phyloP scores from a whole-genome alignment of 371 early-diverging fungal genomes.

The Mucor circinelloides region DNA sequence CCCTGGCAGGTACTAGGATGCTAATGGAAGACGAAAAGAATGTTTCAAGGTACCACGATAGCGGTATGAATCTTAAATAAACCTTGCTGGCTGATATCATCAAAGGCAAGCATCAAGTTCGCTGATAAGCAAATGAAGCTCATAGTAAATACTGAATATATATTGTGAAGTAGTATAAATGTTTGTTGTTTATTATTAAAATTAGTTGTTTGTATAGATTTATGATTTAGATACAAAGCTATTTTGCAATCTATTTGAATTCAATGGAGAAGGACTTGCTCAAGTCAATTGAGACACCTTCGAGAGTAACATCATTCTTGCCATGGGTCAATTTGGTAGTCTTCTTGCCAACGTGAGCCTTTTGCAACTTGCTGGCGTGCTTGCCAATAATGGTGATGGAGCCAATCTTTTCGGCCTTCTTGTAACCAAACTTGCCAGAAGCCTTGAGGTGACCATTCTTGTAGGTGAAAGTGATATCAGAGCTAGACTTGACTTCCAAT shows the following conservation, averaged over 20 bases:
- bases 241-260: constrained; percentile 9
- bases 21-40: too few species aligned
- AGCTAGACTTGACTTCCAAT: constrained; percentile 26
- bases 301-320: constrained; percentile 1
- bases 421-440: constrained; percentile 35
- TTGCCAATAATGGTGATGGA: constrained; percentile 20
- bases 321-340: constrained; percentile 6
- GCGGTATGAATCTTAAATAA: too few species aligned
- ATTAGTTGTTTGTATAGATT: too few species aligned
- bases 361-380: constrained; percentile 5
- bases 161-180: too few species aligned
- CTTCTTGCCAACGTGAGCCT: constrained; percentile 8
- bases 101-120: too few species aligned
- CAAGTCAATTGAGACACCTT: constrained; percentile 3
- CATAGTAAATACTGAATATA: too few species aligned
- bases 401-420: constrained; percentile 26
- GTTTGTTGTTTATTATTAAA: too few species aligned
- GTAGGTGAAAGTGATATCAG: constrained; percentile 32
- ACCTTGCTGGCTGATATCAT: too few species aligned
- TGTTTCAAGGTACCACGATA: too few species aligned
- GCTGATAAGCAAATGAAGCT: too few species aligned
- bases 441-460: constrained; percentile 30
- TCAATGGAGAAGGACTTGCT: constrained; percentile 12
- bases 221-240: not conserved
- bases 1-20: too few species aligned